Evolutionary conservation across 257 asterid genomes (phyloP), one percentile per base, ranked within the genome.

Genomic region (Striga asiatica): DNA sequence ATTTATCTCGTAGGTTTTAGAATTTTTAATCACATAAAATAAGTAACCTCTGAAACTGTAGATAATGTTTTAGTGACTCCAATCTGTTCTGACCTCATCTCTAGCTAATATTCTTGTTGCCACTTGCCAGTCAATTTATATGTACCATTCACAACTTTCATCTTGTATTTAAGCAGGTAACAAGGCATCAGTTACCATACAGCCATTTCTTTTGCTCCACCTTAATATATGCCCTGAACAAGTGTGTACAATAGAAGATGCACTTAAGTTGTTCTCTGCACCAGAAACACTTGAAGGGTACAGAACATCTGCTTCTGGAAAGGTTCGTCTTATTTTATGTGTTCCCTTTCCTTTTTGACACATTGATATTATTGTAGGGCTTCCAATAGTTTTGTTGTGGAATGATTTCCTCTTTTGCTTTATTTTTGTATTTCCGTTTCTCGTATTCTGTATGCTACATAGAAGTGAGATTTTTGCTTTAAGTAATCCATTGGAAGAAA

Each of bases 201-300:
- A 86, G 37, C 95, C 95, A 58, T 86, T 80, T 77, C 83, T 86
- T 70, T 65, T 86, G 71, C 91, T 83, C 69, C 95, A 86, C 69
- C 91, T 86, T 31, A 78, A 86, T 74, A 76, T 86, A 62, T 78
- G 68, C 58, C 94, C 91, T 6, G 91, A 86, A 58, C 77, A 67
- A 50, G 74, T 86, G 29, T 66, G 78, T 66, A 68, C 82, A 5
- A 70, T 86, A 52, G 92, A 83, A 67, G 96, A 83, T 45, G 96
- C 94, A n/a, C 88, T 86, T 42, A 67, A 53, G 38, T 66, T 71
- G 39, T 86, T 83, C 69, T 83, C 83, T 65, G 85, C 88, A 39
- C 92, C 91, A 48, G 96, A 86, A 84, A 69, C 88, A 31, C 81
- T 86, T 50, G 92, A 86, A 70, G 94, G 76, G 41, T 86, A 83